These are phyloP conservation scores for Hyparrhenia diplandra DNA, from an alignment of 176 grass and related monocot species.

Conservation along the genomic window DNA sequence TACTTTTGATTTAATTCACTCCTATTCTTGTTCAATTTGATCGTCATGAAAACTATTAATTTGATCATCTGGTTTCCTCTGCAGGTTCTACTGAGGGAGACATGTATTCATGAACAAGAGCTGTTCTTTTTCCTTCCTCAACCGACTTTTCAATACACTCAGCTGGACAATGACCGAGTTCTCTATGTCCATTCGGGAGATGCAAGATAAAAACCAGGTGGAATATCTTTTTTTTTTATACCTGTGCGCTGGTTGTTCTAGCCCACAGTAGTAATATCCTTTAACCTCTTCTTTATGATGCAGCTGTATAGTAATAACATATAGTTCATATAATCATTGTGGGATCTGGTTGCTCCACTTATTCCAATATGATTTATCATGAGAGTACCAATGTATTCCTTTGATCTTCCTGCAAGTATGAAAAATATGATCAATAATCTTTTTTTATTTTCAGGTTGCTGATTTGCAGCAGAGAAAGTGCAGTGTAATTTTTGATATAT, in stretches of 20 bases:
- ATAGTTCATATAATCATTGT: neutral
- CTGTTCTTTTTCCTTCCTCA: constrained; percentile 76
- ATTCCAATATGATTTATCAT: neutral
- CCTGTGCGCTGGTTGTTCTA: neutral
- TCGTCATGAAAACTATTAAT: neutral
- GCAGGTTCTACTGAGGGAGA: constrained; percentile 67
- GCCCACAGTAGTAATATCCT: neutral
- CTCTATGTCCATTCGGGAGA: constrained; percentile 85
- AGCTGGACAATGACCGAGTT: constrained; percentile 96
- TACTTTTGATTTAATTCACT: neutral
- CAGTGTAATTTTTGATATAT: constrained; percentile 85
- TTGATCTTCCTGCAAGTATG: neutral
- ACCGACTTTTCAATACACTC: constrained; percentile 82
- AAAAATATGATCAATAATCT: constrained; percentile 1
- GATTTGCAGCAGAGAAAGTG: constrained; percentile 86
- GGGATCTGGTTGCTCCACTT: neutral
- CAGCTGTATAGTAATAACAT: neutral
- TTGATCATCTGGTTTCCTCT: constrained; percentile 20
- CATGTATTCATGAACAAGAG: constrained; percentile 68
- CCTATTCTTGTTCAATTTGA: neutral
- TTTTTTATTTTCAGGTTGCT: constrained; percentile 55
- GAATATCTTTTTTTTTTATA: neutral
- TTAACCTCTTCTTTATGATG: neutral
- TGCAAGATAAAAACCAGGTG: constrained; percentile 90
- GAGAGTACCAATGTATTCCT: neutral